Percentiles rank a stretch among this genome's conserved stretches.
Evolutionary conservation across 2,329 filamentous ascomycete species (phyloP).

Genomic region (Microsporum ferrugineum): DNA sequence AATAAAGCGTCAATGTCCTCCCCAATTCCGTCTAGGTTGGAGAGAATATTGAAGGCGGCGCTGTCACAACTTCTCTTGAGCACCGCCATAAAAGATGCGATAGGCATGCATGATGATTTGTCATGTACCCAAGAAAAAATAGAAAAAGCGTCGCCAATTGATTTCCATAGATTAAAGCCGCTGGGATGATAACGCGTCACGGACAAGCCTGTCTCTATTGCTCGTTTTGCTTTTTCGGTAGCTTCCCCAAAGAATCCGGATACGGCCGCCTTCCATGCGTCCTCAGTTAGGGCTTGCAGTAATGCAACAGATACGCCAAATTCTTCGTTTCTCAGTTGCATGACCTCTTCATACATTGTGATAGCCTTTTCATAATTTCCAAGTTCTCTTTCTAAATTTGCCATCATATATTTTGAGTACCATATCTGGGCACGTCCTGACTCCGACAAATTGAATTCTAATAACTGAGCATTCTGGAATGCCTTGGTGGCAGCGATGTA

Average conservation of each 20-base stretch:
- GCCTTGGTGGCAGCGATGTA: constrained; percentile 91
- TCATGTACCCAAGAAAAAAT: constrained; percentile 70
- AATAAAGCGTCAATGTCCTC: constrained; percentile 28
- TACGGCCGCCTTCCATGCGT: constrained; percentile 62
- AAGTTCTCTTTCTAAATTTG: constrained; percentile 84
- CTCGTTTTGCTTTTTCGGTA: constrained; percentile 55
- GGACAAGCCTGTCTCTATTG: constrained; percentile 54
- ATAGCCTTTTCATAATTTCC: constrained; percentile 83
- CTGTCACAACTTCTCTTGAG: constrained; percentile 42
- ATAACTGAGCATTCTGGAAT: constrained; percentile 68
- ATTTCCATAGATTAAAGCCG: constrained; percentile 93
- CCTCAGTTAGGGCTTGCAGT: constrained; percentile 78
- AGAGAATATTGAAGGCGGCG: constrained; percentile 50
- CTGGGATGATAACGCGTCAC: constrained; percentile 51
- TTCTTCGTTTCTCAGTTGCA: constrained; percentile 57
- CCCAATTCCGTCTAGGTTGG: constrained; percentile 57
- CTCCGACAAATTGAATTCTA: constrained; percentile 52
- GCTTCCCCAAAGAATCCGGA: constrained; percentile 81
- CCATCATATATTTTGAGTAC: constrained; percentile 96
- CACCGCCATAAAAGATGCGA: constrained; percentile 44
- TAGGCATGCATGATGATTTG: constrained; percentile 52
- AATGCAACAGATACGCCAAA: constrained; percentile 80
- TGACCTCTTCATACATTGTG: constrained; percentile 60
- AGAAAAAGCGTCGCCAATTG: constrained; percentile 75
- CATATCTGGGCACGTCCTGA: constrained; percentile 59